phyloP scores from a whole-genome alignment of 129 eudicot species.

The Chrysanthemum makinoi region DNA sequence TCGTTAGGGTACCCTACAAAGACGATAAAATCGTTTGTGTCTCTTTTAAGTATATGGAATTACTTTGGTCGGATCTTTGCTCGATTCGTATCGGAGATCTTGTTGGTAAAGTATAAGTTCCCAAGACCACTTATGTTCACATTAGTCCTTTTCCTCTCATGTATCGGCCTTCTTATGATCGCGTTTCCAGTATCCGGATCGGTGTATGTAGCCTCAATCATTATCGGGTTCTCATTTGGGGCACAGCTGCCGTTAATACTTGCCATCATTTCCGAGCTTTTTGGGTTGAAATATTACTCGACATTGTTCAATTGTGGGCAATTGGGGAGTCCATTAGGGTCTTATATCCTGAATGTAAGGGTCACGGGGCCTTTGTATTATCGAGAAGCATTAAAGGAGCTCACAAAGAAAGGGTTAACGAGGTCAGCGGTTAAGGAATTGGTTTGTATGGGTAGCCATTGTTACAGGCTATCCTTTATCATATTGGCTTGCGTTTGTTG shows the following conservation, averaged over 20 bases:
- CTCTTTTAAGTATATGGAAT: constrained; percentile 2
- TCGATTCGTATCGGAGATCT: too few relatives aligned
- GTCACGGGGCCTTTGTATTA: too few relatives aligned
- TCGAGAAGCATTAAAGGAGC: too few relatives aligned
- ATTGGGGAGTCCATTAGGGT: too few relatives aligned
- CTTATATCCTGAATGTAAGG: too few relatives aligned
- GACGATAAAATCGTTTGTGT: constrained; percentile 64
- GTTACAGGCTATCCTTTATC: constrained; percentile 13
- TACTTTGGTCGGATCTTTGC: too few relatives aligned
- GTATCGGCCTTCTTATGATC: constrained; percentile 63
- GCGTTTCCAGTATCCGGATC: constrained; percentile 70
- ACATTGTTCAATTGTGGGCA: constrained; percentile 40
- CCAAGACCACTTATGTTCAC: constrained; percentile 75
- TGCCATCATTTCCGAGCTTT: constrained; percentile 48
- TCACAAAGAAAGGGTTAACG: too few relatives aligned
- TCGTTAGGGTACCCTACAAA: constrained; percentile 38
- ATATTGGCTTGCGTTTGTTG: constrained; percentile 38
- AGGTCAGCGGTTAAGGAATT: too few relatives aligned
- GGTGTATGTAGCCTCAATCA: constrained; percentile 57
- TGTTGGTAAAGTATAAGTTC: too few relatives aligned
- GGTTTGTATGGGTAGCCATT: too few relatives aligned
- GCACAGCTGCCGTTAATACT: constrained; percentile 54
- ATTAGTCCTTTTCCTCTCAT: constrained; percentile 55
- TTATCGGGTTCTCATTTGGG: constrained; percentile 80
- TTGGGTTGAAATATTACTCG: constrained; percentile 53